Evolutionary conservation across 805 yeast species (phyloP), one percentile per base, ranked within the genome.

Genomic region (Schwanniomyces pseudopolymorphus): DNA sequence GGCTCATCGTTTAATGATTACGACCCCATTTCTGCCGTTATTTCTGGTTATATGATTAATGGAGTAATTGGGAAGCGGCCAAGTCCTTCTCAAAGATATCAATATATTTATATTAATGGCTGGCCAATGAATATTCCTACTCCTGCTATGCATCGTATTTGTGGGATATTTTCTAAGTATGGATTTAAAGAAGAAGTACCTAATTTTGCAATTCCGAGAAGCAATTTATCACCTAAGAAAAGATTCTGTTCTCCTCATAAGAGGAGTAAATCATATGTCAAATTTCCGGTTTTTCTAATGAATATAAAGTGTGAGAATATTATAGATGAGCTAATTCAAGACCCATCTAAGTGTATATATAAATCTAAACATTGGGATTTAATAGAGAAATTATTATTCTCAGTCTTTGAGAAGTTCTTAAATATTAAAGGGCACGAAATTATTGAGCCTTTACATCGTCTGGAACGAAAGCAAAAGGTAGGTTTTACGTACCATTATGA

Each of bases 71-170:
- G 80, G 0, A 56, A 53, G 3, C 31, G 44, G 0, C 67, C 78
- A 0, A 49, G 61, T 0, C 67, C 66, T 44, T 56, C 73, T 0
- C 70, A 63, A 37, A 48, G 54, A 1, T 65, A 69, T 46, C 87
- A 81, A 52, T 73, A 67, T 42, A 52, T 80, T 1, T 76, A 68
- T 43, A 51, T 78, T 19, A 80, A 83, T 56, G 69, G 69, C 2
- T 61, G 76, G 20, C 61, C 54, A 9, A 54, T 70, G 14, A 8
- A 20, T 6, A 38, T 44, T 39, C 20, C 52, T 14, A 33, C 39
- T 2, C 45, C 48, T n/a, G 55, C 46, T 53, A 11, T 42, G 36
- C 21, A 44, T 46, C 2, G 46, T 0, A 50, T 72, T 10, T 65
- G 65, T 42, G 53, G 49, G 27, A 19, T 50, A 5, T 69, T 71